A percentile compares a stretch with the other conserved stretches of the same genome.
Evolutionary conservation across 2,329 filamentous ascomycete species (phyloP).

Genomic region (Tolypocladium tropicale): DNA sequence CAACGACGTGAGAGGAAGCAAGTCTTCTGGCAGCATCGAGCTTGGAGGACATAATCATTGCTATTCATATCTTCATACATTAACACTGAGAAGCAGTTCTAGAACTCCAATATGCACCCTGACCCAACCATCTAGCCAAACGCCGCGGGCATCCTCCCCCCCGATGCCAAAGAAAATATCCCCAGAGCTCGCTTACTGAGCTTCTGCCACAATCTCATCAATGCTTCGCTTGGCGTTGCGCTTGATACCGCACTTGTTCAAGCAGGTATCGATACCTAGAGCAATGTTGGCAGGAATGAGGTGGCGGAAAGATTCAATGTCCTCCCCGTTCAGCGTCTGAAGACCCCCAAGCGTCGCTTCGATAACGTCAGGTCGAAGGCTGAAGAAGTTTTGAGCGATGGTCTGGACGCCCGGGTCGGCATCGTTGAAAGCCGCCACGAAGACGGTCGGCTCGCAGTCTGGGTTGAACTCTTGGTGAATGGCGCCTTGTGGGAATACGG

Average conservation of each 20-base stretch:
- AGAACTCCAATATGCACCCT: background rate
- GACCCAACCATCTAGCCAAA: background rate
- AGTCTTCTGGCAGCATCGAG: background rate
- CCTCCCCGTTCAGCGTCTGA: conserved; percentile 25
- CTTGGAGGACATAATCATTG: background rate
- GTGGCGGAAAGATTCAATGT: conserved; percentile 27
- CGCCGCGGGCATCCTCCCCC: background rate
- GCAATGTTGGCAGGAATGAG: conserved; percentile 38
- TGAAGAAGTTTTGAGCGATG: conserved; percentile 36
- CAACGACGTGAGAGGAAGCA: background rate
- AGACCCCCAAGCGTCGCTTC: conserved; percentile 26
- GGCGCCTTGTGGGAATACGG: conserved; percentile 38
- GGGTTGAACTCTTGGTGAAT: conserved; percentile 43
- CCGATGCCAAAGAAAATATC: background rate
- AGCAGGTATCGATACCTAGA: conserved; percentile 38
- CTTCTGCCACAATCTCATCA: conserved; percentile 7
- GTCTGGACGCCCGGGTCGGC: conserved; percentile 35
- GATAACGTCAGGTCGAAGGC: conserved; percentile 25
- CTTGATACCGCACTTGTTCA: conserved; percentile 34
- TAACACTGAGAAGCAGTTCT: background rate
- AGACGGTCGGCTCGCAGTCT: conserved; percentile 34
- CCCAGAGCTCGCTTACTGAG: background rate
- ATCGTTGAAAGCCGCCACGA: conserved; percentile 35
- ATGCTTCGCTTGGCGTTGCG: conserved; percentile 22
- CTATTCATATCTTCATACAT: background rate